phyloP scores from a whole-genome alignment of 768 basidiomycete genomes.

The Galerina sulciceps region DNA sequence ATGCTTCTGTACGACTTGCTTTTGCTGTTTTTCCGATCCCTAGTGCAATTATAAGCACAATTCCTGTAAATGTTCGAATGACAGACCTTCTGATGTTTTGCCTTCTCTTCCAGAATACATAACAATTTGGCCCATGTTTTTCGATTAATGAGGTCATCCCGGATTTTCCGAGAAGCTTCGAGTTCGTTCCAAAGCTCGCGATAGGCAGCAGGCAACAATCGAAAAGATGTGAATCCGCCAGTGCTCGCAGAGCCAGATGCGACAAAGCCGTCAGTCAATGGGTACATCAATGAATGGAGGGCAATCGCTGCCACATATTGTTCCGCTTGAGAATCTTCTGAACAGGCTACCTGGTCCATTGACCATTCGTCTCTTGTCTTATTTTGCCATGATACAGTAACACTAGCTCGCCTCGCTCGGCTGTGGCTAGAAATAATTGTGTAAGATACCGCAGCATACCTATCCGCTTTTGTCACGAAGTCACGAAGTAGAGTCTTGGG shows the following conservation, averaged over 20 bases:
- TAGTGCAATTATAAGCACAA: conserved; percentile 1
- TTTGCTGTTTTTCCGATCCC: conserved; percentile 20
- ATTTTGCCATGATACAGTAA: conserved; percentile 77
- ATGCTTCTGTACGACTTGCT: conserved; percentile 12
- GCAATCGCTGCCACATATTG: conserved; percentile 90
- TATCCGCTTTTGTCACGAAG: conserved; percentile 67
- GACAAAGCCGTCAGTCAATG: conserved; percentile 65
- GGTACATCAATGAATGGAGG: conserved; percentile 77
- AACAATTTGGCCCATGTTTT: conserved; percentile 72
- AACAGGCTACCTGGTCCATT: conserved; percentile 88
- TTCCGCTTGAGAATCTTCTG: conserved; percentile 78
- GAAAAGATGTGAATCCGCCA: conserved; percentile 67
- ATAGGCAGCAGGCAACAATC: conserved; percentile 79
- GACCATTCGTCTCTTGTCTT: conserved; percentile 64
- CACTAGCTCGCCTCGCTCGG: conserved; percentile 73
- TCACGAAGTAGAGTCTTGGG: conserved; percentile 78
- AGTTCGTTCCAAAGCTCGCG: conserved; percentile 94
- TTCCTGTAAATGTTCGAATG: background rate
- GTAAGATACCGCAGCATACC: conserved; percentile 78
- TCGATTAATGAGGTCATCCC: conserved; percentile 69
- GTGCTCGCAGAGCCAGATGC: conserved; percentile 47
- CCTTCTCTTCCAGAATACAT: conserved; percentile 66
- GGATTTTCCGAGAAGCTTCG: conserved; percentile 61
- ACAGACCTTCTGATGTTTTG: conserved; percentile 43
- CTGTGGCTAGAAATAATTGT: conserved; percentile 66